Evolutionary conservation across 371 early-diverging fungal genomes (phyloP), one percentile per base, ranked within the genome.

Genomic region (Mortierella sp.): DNA sequence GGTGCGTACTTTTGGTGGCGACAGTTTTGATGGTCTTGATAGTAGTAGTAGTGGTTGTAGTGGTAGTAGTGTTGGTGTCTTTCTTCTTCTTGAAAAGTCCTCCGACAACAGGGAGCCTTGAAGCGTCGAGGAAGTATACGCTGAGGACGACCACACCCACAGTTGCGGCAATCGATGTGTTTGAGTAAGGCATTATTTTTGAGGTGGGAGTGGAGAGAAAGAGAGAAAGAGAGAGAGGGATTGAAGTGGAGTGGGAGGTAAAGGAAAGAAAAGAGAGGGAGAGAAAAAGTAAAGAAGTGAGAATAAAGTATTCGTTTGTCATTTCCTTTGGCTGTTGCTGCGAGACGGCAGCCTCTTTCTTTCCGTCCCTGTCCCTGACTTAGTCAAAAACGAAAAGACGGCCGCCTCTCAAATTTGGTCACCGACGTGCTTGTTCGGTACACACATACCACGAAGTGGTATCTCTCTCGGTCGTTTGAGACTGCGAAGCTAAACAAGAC

Each of bases 131-230:
- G 34, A 84, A 38, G 72, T 76, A 81, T 42, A 77, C 72, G 28
- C 81, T 79, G 47, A 79, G 54, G 70, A 84, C 45, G 52, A 84
- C 38, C 24, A 58, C 74, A 28, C 85, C 79, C 9, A 81, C 81
- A 76, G 79, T 71, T 45, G 74, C 81, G 9, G 65, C 82, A 28
- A 79, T 65, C 8, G 78, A 57, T 57, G 72, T 21, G 26, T 79
- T 78, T 60, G 82, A 78, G 73, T 73, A 42, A 28, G 79, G 34
- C 82, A 82, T 82, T 45, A 50, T 74, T 2, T 50, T 63, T 34
- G 19, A 19, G 77, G 10, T 65, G 54, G 11, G 38, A 14, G 26
- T 38, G 71, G 11, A 34, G 65, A 38, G 42, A 48, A 50, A n/a
- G 34, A 34, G n/a, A 45, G 47, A 24, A 63, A 9, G n/a, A 47